Base-by-base conservation (phyloP, 768 basidiomycete genomes). In the Lentinus brumalis region DNA sequence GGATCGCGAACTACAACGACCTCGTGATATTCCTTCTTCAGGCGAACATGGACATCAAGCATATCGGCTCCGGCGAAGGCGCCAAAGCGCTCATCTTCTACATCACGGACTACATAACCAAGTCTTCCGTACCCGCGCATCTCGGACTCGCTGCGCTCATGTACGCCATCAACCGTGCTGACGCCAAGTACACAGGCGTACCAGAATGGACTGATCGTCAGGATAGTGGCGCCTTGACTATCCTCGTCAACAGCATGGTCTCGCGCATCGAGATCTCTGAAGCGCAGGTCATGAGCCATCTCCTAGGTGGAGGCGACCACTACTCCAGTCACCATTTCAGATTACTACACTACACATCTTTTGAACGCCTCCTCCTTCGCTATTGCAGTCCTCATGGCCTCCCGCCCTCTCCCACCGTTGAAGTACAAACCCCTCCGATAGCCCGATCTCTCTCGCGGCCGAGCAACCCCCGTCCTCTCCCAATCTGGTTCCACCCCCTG, bases 51-150 rank as follows among this genome's bases (percentile, higher is more conserved):
- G 75, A 76, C 51, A 61, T 72, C 9, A 74, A 76, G 50, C 73
- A 63, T 47, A 72, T 77, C 15, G 71, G 71, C 0, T 75, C 74
- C 0, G 74, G 76, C 1, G 59, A 65, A 16, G 68, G 70, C 5
- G 74, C 74, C 0, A 76, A 73, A 46, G 74, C 74, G 0, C 62
- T 73, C 0, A 40, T 77, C 29, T 76, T 69, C 55, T 77, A 77
- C 44, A 63, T 77, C 4, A 76, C 76, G 0, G 76, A 77, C 55
- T 78, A 78, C 53, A 72, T 77, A 14, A 76, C 76, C 0, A 78
- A 77, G 50, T 35, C 56, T 4, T 49, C 53, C 0, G 15, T 75
- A 0, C 59, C 70, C 2, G 50, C 67, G 0, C 65, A 75, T 45
- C 58, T 61, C 16, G 61, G 69, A 10, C 47, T 70, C 3, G 51